Evolutionary conservation across 2,329 filamentous ascomycete genomes (phyloP).

Genomic region (Calonectria crousiana): DNA sequence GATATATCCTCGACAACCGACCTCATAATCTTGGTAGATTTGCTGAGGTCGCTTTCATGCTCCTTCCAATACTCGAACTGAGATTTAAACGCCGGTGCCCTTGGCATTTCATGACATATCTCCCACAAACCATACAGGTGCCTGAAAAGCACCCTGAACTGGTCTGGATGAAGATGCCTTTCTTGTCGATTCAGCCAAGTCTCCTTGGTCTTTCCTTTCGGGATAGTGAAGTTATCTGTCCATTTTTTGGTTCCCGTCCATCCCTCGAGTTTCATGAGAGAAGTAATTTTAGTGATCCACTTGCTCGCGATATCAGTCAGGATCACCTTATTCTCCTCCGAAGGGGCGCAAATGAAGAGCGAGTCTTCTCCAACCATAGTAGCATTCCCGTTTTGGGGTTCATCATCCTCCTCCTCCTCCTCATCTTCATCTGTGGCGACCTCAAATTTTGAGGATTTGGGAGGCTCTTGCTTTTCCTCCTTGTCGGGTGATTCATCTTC

Average conservation of each 20-base stretch:
- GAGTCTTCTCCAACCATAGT: constrained; percentile 30
- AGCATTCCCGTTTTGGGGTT: not conserved
- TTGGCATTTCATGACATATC: constrained; percentile 33
- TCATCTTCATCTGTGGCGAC: not conserved
- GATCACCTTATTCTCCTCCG: constrained; percentile 3
- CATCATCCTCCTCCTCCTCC: not conserved
- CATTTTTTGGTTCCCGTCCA: constrained; percentile 32
- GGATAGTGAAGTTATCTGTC: constrained; percentile 12
- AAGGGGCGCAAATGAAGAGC: constrained; percentile 32
- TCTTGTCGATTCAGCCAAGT: constrained; percentile 5
- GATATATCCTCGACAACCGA: constrained; percentile 20
- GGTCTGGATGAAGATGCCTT: not conserved
- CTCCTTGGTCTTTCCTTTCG: constrained; percentile 3
- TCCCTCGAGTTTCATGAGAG: constrained; percentile 14
- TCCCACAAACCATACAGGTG: constrained; percentile 27
- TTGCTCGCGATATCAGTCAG: constrained; percentile 24
- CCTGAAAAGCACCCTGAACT: constrained; percentile 29
- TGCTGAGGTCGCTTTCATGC: constrained; percentile 8
- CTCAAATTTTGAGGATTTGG: not conserved
- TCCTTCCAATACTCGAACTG: constrained; percentile 33
- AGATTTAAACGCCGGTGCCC: constrained; percentile 11
- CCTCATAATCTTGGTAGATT: constrained; percentile 24
- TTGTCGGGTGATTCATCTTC: not conserved
- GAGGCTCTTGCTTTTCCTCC: not conserved
- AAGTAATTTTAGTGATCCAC: constrained; percentile 19